A percentile compares a stretch with the other conserved stretches of the same genome.
phyloP scores from a whole-genome alignment of 2,329 filamentous ascomycete species.

The Colletotrichum magnum region DNA sequence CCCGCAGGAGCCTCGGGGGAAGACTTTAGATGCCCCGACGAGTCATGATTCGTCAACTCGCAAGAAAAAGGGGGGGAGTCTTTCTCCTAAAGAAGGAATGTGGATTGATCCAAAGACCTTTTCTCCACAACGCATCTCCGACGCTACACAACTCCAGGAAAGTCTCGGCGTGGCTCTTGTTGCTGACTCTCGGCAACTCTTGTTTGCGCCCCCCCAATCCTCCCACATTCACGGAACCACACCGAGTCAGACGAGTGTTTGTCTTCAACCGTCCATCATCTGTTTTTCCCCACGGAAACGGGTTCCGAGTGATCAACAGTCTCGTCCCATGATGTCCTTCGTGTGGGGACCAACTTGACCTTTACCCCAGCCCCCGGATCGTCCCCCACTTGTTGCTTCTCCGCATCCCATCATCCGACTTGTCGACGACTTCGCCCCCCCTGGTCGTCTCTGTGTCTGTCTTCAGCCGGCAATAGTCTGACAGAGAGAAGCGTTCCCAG shows the following conservation, averaged over 20 bases:
- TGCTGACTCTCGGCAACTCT: background rate
- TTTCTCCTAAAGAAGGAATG: background rate
- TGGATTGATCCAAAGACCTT: background rate
- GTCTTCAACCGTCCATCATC: background rate
- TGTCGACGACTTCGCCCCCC: background rate
- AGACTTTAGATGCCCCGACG: conserved; percentile 45
- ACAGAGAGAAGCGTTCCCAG: background rate
- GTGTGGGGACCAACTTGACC: conserved; percentile 18
- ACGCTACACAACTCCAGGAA: conserved; percentile 22
- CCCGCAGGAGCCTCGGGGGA: conserved; percentile 28
- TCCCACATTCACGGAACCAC: background rate
- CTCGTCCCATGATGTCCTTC: conserved; percentile 21
- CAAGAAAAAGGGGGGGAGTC: background rate
- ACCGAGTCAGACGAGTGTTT: conserved; percentile 23
- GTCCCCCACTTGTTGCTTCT: conserved; percentile 23
- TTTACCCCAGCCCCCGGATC: conserved; percentile 37
- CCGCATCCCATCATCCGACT: conserved; percentile 30
- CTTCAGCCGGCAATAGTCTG: conserved; percentile 9
- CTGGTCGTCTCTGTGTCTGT: background rate
- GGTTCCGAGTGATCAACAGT: background rate
- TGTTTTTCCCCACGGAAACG: conserved; percentile 28
- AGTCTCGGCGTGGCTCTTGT: conserved; percentile 15
- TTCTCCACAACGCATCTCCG: conserved; percentile 21
- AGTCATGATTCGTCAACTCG: conserved; percentile 36
- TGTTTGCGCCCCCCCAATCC: background rate